Evolutionary conservation across 441 rosid species (phyloP).

Genomic region (Metrosideros polymorpha): DNA sequence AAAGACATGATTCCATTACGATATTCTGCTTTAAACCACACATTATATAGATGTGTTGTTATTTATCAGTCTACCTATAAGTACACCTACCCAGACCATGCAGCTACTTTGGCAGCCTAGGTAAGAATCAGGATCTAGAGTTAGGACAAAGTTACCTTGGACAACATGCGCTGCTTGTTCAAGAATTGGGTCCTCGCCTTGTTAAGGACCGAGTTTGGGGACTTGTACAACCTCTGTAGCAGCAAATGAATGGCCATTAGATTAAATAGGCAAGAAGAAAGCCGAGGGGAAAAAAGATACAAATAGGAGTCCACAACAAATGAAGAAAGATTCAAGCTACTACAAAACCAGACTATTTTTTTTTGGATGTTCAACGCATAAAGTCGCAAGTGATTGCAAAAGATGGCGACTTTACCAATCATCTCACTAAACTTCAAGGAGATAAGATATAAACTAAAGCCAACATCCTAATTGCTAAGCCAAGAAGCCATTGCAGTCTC

Average conservation of each 20-base stretch:
- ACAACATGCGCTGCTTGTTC: slow-evolving; percentile 74
- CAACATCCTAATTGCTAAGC: background rate
- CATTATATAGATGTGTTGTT: background rate
- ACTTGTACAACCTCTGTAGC: slow-evolving; percentile 12
- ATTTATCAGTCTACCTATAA: background rate
- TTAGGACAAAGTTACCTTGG: slow-evolving; percentile 32
- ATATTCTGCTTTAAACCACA: background rate
- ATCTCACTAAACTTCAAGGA: background rate
- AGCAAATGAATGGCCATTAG: background rate
- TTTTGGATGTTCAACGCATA: background rate
- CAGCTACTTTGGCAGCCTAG: background rate
- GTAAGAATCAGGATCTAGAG: background rate
- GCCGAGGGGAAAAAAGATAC: background rate
- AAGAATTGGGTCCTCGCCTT: slow-evolving; percentile 83
- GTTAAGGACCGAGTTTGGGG: slow-evolving; percentile 58
- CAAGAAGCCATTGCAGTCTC: background rate
- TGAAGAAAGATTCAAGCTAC: background rate
- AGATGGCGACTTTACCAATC: background rate
- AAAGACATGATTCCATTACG: background rate
- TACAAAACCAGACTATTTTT: background rate
- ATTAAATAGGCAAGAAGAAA: background rate
- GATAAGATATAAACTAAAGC: background rate
- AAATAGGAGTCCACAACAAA: background rate
- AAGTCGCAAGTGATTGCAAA: background rate
- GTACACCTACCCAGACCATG: background rate